phyloP scores from a whole-genome alignment of 176 grass and related monocot genomes.

The Echinochloa phyllopogon region DNA sequence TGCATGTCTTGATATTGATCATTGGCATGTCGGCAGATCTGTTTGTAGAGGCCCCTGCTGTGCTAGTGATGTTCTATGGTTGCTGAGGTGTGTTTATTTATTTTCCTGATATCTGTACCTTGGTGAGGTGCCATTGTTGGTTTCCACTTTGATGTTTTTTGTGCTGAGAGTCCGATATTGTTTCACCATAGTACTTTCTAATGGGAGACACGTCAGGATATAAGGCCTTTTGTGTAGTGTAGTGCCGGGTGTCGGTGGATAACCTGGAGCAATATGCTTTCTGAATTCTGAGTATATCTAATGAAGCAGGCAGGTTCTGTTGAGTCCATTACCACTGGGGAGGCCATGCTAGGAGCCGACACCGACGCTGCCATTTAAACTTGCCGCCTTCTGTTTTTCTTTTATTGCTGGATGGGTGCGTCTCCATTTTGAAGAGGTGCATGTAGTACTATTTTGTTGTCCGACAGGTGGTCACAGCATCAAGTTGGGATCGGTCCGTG shows the following conservation, averaged over 20 bases:
- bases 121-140: neutral
- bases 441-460: neutral
- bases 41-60: neutral
- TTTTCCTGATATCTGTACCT: neutral
- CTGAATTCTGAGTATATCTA: neutral
- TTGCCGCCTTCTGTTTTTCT: neutral
- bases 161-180: neutral
- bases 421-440: neutral
- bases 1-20: neutral
- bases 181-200: neutral
- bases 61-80: neutral
- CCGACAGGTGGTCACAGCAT: conserved; percentile 1
- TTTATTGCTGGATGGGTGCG: neutral
- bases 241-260: conserved; percentile 6
- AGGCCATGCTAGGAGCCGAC: neutral
- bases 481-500: neutral
- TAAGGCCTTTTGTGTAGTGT: neutral
- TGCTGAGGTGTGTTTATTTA: neutral
- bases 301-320: conserved; percentile 9
- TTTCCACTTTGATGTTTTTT: neutral
- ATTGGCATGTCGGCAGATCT: conserved; percentile 12
- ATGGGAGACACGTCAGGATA: neutral
- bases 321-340: neutral
- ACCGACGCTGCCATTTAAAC: neutral
- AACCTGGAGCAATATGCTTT: neutral